Conservation (phyloP, 2,329 filamentous ascomycete species). For the Colletotrichum spaethianum region DNA sequence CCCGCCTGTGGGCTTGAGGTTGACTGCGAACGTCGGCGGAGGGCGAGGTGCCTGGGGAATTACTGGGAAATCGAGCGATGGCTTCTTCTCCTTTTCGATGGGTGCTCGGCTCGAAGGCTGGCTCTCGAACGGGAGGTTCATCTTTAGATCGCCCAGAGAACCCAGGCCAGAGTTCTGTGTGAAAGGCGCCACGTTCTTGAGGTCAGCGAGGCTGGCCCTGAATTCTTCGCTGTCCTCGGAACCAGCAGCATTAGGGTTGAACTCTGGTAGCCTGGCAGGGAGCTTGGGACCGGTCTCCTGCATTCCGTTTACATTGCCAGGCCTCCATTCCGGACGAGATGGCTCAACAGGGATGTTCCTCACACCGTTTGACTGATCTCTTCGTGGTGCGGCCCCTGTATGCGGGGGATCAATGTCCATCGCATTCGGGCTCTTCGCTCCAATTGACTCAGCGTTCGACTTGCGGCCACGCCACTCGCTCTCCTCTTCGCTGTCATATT, state of each 20-base stretch:
- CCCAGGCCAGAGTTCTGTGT: constrained; percentile 63
- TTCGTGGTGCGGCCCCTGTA: constrained; percentile 37
- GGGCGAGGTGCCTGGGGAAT: constrained; percentile 65
- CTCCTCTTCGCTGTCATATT: constrained; percentile 61
- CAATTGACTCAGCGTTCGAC: constrained; percentile 46
- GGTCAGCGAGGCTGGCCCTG: constrained; percentile 66
- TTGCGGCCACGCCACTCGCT: constrained; percentile 53
- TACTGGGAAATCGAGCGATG: constrained; percentile 61
- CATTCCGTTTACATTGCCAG: constrained; percentile 57
- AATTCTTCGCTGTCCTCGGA: constrained; percentile 72
- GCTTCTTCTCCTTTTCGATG: constrained; percentile 51
- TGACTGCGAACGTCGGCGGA: constrained; percentile 58
- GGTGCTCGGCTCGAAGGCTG: constrained; percentile 60
- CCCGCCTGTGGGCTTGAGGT: constrained; percentile 57
- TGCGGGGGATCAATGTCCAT: constrained; percentile 76
- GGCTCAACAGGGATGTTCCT: constrained; percentile 73
- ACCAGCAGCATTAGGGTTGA: constrained; percentile 57
- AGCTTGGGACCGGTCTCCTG: constrained; percentile 36
- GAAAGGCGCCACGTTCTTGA: constrained; percentile 71
- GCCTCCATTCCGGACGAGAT: constrained; percentile 71
- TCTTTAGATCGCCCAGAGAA: constrained; percentile 70
- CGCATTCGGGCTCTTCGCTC: constrained; percentile 66
- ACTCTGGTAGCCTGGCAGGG: constrained; percentile 42
- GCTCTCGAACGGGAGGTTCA: constrained; percentile 71
- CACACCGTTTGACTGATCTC: constrained; percentile 50